Conservation (phyloP, 768 basidiomycete species). For the Lactifluus echinatus region DNA sequence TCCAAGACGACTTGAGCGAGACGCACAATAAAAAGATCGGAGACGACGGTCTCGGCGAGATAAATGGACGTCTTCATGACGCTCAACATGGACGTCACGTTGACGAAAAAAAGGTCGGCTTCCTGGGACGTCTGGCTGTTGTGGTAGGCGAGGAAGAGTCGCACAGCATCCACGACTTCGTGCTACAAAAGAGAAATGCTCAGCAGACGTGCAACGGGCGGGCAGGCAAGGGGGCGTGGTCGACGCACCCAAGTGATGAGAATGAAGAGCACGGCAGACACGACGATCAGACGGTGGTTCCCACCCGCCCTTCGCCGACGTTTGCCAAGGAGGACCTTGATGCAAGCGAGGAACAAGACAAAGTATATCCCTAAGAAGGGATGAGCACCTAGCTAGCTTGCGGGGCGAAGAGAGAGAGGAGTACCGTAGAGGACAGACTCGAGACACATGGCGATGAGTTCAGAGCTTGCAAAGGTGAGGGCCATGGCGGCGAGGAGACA, state of each 20-base stretch:
- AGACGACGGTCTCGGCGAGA: slow-evolving; percentile 11
- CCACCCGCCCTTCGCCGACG: slow-evolving; percentile 3
- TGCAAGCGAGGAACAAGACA: slow-evolving; percentile 6
- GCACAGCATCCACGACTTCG: slow-evolving; percentile 2
- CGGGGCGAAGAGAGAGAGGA: neutral
- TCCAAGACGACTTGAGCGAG: too few species aligned
- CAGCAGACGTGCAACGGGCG: neutral
- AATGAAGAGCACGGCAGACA: slow-evolving; percentile 4
- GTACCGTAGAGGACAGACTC: slow-evolving; percentile 17
- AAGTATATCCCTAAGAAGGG: slow-evolving; percentile 4
- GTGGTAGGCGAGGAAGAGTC: slow-evolving; percentile 1
- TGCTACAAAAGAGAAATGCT: neutral
- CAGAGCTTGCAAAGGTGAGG: slow-evolving; percentile 10
- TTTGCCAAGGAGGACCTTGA: slow-evolving; percentile 14
- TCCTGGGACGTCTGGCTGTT: neutral
- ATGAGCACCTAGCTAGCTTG: too few species aligned
- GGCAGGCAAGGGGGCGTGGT: neutral
- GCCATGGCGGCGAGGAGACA: neutral
- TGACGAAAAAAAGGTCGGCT: neutral
- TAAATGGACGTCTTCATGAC: slow-evolving; percentile 15
- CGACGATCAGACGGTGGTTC: slow-evolving; percentile 8
- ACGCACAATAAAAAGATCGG: slow-evolving; percentile 19
- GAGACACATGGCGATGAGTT: slow-evolving; percentile 8
- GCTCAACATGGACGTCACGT: neutral
- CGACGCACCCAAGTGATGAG: slow-evolving; percentile 17